Evolutionary conservation across 2,329 filamentous ascomycete species (phyloP), one percentile per base, ranked within the genome.

Genomic region (Colletotrichum incanum): DNA sequence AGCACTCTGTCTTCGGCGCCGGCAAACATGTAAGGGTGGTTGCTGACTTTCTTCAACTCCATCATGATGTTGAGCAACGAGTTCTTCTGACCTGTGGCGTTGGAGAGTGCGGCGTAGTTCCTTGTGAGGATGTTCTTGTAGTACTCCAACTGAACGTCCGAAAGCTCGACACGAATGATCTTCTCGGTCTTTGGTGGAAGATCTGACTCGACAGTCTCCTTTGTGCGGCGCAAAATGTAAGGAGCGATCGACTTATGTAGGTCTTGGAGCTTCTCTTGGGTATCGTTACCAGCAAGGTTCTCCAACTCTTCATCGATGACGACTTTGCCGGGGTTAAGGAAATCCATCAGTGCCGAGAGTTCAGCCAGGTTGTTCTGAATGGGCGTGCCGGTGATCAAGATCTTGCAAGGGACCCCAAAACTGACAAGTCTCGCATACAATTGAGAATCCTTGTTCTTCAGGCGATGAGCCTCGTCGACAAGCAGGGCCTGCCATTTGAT

Each of bases 31-130:
- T 98, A 97, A 1, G 96, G 96, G 79, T 99, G 96, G 78, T 99
- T 99, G 84, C 96, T 98, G 80, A 96, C 95, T 83, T 99, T 99
- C 86, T 99, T 99, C 78, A 99, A 83, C 82, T 99, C 96, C 96
- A 99, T 99, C 91, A 99, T 98, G 80, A 99, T 96, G 82, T 99
- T 99, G 74, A 99, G 86, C 18, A 99, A 85, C 0, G 96, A 98
- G 76, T 97, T 96, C 82, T 98, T 98, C 81, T 97, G 94, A 7
- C 96, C 96, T 55, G 93, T 92, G 56, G 95, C 96, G 78, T 98
- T 94, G 77, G 97, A 98, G 41, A 99, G 88, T 3, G 96, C 96
- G 39, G 95, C 92, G 78, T 99, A 99, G 80, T 99, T 99, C 78
- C 96, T 92, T 0, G 96, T 98, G 31, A 99, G 87, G 71, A 99